Evolutionary conservation across 495 filamentous ascomycete species (phyloP), one percentile per base, ranked within the genome.

Genomic region (Lophiotrema nucula): DNA sequence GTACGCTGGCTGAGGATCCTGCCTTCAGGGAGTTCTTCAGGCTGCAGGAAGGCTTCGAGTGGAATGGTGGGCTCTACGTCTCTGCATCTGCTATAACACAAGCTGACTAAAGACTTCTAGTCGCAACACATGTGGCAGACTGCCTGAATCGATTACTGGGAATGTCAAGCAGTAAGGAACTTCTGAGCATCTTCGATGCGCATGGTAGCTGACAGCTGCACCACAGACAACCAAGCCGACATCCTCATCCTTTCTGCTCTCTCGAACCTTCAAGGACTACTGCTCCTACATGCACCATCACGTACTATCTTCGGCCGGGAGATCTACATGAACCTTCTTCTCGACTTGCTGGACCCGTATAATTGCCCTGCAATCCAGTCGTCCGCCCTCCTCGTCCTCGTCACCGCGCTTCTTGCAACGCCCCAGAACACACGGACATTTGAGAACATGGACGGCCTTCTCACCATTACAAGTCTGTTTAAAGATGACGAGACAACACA

Each of bases 1-100:
- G 73, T 33, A 83, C 89, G 45, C 73, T 96, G 62, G 78, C 78
- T 52, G 83, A 87, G 62, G 93, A 98, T 71, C 90, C 88, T 23
- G 93, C 92, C 10, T 98, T 96, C 68, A 77, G 89, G 48, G 93
- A 97, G 70, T 98, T 97, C 74, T 95, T 96, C 77, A 89, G 95
- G 67, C 70, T 97, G 47, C 93, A 98, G 70, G 92, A 96, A 66
- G 87, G 92, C 11, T 98, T 98, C 72, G 88, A 96, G 74, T 98
- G 92, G 89, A 98, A 98, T 74, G 83, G 86, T 89, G 70, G 28
- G 77, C 65, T 33, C 33, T n/a, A n/a, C n/a, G n/a, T n/a, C n/a
- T n/a, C 19, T 23, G 49, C n/a, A 18, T 25, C 18, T 18, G 1
- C 18, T 1, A 27, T n/a, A 24, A 24, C 41, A 33, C 19, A 16